A percentile compares a stretch with the other conserved stretches of the same genome.
Conservation (phyloP, 495 filamentous ascomycete species). For the Xylaria sp. region DNA sequence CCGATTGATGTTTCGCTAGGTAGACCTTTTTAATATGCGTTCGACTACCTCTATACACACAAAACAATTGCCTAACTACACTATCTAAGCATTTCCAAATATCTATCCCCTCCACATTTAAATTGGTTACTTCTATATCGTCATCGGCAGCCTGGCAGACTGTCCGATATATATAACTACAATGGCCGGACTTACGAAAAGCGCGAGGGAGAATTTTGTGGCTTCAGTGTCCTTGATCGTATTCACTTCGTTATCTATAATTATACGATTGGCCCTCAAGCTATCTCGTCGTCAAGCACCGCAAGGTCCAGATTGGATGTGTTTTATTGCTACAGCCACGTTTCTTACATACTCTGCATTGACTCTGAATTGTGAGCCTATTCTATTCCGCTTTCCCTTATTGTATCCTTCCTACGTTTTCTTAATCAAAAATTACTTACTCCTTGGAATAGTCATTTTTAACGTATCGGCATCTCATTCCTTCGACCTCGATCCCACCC, state of each 20-base stretch:
- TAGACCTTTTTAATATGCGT: background rate
- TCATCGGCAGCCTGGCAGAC: background rate
- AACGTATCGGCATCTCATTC: constrained; percentile 15
- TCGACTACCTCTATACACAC: background rate
- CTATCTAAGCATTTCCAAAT: background rate
- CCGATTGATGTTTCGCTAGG: background rate
- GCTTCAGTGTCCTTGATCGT: background rate
- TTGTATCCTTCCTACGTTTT: background rate
- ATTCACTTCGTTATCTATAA: background rate
- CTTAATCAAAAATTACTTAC: background rate
- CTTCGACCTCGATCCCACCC: constrained; percentile 2
- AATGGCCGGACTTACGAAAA: constrained; percentile 5
- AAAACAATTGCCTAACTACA: background rate
- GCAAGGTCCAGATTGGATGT: too few species aligned
- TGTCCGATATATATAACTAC: background rate
- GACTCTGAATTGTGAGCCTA: too few species aligned
- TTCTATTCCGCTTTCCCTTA: too few species aligned
- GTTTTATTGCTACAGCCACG: too few species aligned
- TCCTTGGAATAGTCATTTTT: constrained; percentile 4
- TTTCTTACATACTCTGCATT: too few species aligned
- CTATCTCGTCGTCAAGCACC: background rate
- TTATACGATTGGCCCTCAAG: background rate
- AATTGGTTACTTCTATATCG: background rate
- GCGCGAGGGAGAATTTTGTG: background rate
- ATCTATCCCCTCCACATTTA: background rate